These are phyloP conservation scores for Cladosporium cucumerinum DNA, from an alignment of 2,329 filamentous ascomycete species.

Conservation along the genomic window DNA sequence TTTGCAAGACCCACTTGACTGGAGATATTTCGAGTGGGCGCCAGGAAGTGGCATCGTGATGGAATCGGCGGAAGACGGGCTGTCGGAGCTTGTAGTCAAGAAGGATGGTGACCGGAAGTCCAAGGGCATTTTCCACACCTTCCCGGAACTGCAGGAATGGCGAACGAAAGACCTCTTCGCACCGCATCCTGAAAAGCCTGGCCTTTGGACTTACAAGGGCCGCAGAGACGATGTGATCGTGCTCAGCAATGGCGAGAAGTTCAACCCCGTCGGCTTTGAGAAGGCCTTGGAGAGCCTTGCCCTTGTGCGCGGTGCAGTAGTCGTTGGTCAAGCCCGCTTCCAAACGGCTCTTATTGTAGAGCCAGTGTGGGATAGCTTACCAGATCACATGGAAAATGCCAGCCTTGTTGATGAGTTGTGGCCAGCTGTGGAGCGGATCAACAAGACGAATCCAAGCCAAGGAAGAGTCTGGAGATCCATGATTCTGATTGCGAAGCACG, in stretches of 20 bases:
- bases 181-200: not conserved
- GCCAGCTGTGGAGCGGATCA: not conserved
- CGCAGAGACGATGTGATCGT: constrained; percentile 32
- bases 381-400: not conserved
- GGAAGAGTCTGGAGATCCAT: constrained; percentile 43
- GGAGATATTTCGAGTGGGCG: not conserved
- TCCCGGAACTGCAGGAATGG: not conserved
- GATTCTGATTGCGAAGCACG: constrained; percentile 41
- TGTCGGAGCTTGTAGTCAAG: not conserved
- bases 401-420: not conserved
- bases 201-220: constrained; percentile 27
- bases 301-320: not conserved
- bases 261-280: constrained; percentile 22
- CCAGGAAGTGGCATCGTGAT: not conserved
- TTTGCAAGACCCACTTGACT: not conserved
- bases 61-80: not conserved
- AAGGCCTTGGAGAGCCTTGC: constrained; percentile 21
- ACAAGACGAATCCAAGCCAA: not conserved
- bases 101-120: not conserved
- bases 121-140: not conserved
- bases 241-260: constrained; percentile 32
- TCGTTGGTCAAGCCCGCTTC: not conserved
- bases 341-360: not conserved
- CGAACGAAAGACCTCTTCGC: not conserved
- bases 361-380: not conserved